These are phyloP conservation scores for Fagopyrum homotropicum DNA, from an alignment of 148 eudicot species.

Conservation along the genomic window DNA sequence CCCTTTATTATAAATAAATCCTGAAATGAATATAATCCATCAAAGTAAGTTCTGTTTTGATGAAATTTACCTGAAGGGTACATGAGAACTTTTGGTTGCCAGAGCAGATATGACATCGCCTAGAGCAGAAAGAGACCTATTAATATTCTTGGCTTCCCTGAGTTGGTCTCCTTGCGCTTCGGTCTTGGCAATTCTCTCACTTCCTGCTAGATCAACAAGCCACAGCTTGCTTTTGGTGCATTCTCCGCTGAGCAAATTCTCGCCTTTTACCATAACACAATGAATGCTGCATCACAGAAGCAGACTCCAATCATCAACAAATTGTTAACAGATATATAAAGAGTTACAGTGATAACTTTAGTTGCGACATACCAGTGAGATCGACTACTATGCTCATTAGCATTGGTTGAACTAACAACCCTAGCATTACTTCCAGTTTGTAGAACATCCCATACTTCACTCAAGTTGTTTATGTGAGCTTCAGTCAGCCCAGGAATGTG, in stretches of 20 bases:
- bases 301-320: neutral
- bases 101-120: constrained; percentile 93
- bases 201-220: constrained; percentile 92
- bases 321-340: neutral
- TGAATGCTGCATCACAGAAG: constrained; percentile 58
- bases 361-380: constrained; percentile 73
- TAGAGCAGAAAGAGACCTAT: constrained; percentile 89
- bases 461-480: constrained; percentile 71
- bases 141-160: constrained; percentile 85
- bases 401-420: constrained; percentile 88
- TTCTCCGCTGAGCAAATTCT: constrained; percentile 75
- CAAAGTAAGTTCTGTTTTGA: neutral
- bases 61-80: constrained; percentile 63
- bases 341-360: neutral
- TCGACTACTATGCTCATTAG: constrained; percentile 94
- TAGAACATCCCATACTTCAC: constrained; percentile 85
- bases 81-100: constrained; percentile 74
- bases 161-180: constrained; percentile 91
- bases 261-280: constrained; percentile 93
- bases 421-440: constrained; percentile 78
- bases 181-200: constrained; percentile 85
- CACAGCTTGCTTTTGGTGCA: constrained; percentile 88
- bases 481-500: constrained; percentile 90
- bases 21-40: neutral
- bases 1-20: neutral